These are phyloP conservation scores for Pseudotsuga menziesii DNA, from an alignment of 75 land plant genomes.

Conservation along the genomic window DNA sequence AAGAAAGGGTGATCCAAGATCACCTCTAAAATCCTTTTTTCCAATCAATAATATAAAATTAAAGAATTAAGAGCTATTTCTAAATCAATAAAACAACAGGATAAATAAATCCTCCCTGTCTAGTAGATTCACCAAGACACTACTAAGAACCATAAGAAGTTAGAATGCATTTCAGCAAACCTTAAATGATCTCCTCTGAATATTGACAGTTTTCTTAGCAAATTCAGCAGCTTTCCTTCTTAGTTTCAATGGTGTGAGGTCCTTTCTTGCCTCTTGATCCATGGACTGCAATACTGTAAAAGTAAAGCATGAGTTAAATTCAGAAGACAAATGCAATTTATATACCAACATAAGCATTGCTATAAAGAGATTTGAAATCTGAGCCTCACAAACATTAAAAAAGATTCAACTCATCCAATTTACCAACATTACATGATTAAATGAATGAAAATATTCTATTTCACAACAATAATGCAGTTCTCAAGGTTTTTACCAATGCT, in stretches of 20 bases:
- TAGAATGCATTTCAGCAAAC: conserved; percentile 19
- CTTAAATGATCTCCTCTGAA: conserved; percentile 92
- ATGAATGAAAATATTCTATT: too few species aligned
- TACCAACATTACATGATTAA: too few species aligned
- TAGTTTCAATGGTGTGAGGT: conserved; percentile 80
- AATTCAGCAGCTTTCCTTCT: conserved; percentile 95
- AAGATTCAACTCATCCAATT: too few species aligned
- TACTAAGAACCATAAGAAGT: neutral
- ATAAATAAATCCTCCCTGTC: neutral
- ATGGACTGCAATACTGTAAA: conserved; percentile 88
- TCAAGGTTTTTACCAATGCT: too few species aligned
- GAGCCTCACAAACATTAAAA: too few species aligned
- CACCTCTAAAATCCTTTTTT: too few species aligned
- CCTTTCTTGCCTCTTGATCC: conserved; percentile 78
- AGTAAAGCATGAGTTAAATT: neutral
- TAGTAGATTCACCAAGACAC: neutral
- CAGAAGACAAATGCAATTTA: neutral
- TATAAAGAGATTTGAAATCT: too few species aligned
- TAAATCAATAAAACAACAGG: neutral
- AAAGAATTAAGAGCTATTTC: too few species aligned
- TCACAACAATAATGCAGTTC: too few species aligned
- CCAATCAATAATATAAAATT: too few species aligned
- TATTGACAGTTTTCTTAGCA: conserved; percentile 84
- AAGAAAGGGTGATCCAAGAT: too few species aligned
- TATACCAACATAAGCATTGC: too few species aligned